phyloP scores from a whole-genome alignment of 2,329 filamentous ascomycete species.

The Rachicladosporium sp. region DNA sequence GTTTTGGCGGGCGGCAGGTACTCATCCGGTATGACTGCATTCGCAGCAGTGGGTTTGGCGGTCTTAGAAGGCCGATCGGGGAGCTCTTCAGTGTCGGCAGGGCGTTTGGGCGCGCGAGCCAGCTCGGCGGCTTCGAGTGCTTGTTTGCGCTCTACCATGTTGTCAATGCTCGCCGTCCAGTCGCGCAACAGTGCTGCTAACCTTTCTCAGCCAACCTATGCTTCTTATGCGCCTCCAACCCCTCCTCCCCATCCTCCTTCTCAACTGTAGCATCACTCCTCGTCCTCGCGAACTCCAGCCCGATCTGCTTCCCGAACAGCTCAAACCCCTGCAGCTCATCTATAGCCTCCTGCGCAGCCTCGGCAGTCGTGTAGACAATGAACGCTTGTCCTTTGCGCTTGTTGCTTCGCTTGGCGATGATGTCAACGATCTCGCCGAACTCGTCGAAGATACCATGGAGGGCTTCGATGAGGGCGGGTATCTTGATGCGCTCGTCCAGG shows the following conservation, averaged over 20 bases:
- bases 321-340: slow-evolving; percentile 88
- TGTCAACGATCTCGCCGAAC: slow-evolving; percentile 74
- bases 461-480: slow-evolving; percentile 60
- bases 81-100: slow-evolving; percentile 35
- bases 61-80: slow-evolving; percentile 53
- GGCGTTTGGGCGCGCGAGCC: slow-evolving; percentile 44
- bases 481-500: slow-evolving; percentile 83
- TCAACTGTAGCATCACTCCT: slow-evolving; percentile 80
- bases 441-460: slow-evolving; percentile 75
- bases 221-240: slow-evolving; percentile 77
- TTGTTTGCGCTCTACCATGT: slow-evolving; percentile 48
- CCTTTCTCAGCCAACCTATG: slow-evolving; percentile 81
- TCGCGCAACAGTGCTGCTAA: no score
- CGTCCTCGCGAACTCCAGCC: slow-evolving; percentile 67
- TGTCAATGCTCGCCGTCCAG: not conserved
- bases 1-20: slow-evolving; percentile 97
- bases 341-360: slow-evolving; percentile 67
- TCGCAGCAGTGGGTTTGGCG: slow-evolving; percentile 53
- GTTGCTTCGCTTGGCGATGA: slow-evolving; percentile 79
- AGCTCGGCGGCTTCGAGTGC: slow-evolving; percentile 62
- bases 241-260: slow-evolving; percentile 59
- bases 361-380: slow-evolving; percentile 73
- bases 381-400: slow-evolving; percentile 94
- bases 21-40: slow-evolving; percentile 82
- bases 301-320: slow-evolving; percentile 83